phyloP scores from a whole-genome alignment of 2,329 filamentous ascomycete genomes.

The Helicocarpus griseus region DNA sequence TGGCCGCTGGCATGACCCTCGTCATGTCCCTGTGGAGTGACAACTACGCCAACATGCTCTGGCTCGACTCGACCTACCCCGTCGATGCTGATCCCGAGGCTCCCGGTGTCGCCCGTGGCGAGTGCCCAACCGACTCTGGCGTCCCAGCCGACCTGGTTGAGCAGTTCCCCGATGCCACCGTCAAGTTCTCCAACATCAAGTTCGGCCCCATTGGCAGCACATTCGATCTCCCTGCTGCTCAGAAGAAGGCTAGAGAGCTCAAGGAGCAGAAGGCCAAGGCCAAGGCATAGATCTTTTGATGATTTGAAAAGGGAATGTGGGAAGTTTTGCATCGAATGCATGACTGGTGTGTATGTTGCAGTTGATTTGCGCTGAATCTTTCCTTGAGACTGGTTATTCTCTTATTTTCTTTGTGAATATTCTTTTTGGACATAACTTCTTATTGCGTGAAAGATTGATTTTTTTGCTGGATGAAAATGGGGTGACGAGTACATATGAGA shows the following conservation, averaged over 20 bases:
- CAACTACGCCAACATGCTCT: constrained; percentile 56
- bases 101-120: constrained; percentile 40
- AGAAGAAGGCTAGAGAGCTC: too few species aligned
- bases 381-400: too few species aligned
- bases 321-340: too few species aligned
- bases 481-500: too few species aligned
- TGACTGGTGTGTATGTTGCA: too few species aligned
- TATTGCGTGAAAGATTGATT: too few species aligned
- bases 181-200: constrained; percentile 46
- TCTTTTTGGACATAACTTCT: too few species aligned
- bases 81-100: constrained; percentile 27
- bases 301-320: too few species aligned
- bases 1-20: constrained; percentile 48
- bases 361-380: too few species aligned
- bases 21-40: constrained; percentile 50
- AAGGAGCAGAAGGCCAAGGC: neutral
- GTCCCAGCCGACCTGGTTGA: constrained; percentile 39
- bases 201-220: constrained; percentile 43
- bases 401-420: too few species aligned
- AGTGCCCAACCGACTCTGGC: constrained; percentile 41
- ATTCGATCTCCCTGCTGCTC: constrained; percentile 16
- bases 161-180: constrained; percentile 35
- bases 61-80: constrained; percentile 57
- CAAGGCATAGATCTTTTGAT: too few species aligned
- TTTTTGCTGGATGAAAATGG: too few species aligned